Evolutionary conservation across 1,284 basidiomycete genomes (phyloP).

Genomic region (Apiotrichum gracile): DNA sequence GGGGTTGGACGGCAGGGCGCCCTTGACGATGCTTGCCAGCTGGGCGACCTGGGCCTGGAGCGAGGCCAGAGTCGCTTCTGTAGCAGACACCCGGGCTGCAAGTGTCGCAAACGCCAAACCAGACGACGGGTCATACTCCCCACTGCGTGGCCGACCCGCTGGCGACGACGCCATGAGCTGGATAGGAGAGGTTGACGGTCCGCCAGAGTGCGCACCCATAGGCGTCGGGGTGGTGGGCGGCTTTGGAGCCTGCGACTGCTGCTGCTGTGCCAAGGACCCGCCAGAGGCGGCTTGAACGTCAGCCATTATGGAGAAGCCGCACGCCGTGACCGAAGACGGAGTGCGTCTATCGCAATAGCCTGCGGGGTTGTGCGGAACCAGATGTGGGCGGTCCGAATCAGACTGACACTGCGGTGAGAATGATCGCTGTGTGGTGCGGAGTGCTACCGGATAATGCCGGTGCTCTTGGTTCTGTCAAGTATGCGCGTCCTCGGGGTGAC

Average conservation of each 20-base stretch:
- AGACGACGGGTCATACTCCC: background rate
- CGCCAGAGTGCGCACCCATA: background rate
- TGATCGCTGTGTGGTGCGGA: too few species aligned
- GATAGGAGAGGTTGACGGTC: background rate
- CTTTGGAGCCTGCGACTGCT: background rate
- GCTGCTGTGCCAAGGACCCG: background rate
- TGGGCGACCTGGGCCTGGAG: conserved; percentile 37
- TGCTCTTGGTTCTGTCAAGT: too few species aligned
- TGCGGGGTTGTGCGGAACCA: too few species aligned
- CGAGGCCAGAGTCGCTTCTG: conserved; percentile 28
- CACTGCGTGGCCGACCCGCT: background rate
- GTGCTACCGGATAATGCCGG: too few species aligned
- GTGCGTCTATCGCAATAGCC: too few species aligned
- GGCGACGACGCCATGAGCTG: background rate
- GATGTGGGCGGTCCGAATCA: too few species aligned
- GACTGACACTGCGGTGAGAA: too few species aligned
- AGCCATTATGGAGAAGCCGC: too few species aligned
- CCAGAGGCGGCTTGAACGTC: background rate
- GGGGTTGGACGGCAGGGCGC: background rate
- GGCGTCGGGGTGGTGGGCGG: background rate
- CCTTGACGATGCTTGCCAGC: conserved; percentile 25
- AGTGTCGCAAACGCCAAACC: conserved; percentile 25
- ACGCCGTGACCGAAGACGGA: too few species aligned
- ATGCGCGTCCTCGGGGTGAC: too few species aligned
- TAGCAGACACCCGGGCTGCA: conserved; percentile 27